Percentiles rank a stretch among this genome's conserved stretches.
These are phyloP conservation scores for Phytophthora cryptogea DNA, from an alignment of 352 stramenopile genomes.

Conservation along the genomic window DNA sequence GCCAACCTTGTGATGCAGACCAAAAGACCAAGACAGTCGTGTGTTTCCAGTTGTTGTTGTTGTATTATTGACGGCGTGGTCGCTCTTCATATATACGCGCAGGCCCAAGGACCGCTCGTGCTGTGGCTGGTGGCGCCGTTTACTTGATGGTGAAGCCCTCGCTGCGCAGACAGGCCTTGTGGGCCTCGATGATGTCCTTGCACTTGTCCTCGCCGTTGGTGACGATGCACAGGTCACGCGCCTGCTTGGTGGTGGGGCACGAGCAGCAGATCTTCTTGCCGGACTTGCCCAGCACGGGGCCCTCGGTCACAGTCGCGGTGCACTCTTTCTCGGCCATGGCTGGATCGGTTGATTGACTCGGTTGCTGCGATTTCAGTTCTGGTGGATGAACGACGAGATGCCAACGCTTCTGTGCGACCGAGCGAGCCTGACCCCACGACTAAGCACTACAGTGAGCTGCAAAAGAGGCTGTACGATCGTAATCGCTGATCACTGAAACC, in stretches of 20 bases:
- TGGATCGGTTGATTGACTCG: conserved; percentile 4
- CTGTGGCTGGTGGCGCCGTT: background rate
- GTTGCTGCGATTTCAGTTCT: conserved; percentile 20
- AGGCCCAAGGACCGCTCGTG: background rate
- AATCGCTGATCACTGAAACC: conserved; percentile 8
- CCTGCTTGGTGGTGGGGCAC: conserved; percentile 96
- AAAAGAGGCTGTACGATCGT: conserved; percentile 9
- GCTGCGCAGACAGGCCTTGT: conserved; percentile 96
- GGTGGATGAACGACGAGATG: conserved; percentile 6
- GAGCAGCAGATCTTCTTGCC: conserved; percentile 99
- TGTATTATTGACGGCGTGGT: conserved; percentile 28
- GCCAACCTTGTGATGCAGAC: background rate
- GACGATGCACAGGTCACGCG: conserved; percentile 91
- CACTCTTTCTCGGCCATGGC: conserved; percentile 58
- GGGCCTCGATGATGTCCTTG: conserved; percentile 95
- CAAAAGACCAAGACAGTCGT: conserved; percentile 7
- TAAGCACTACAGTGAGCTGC: conserved; percentile 2
- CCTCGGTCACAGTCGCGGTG: conserved; percentile 25
- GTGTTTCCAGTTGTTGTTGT: conserved; percentile 4
- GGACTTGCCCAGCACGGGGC: conserved; percentile 89
- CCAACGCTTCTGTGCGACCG: conserved; percentile 27
- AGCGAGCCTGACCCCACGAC: conserved; percentile 21
- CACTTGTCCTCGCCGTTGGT: conserved; percentile 93
- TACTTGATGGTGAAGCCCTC: conserved; percentile 97
- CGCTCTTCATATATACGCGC: conserved; percentile 38